Evolutionary conservation across 2,329 filamentous ascomycete genomes (phyloP).

Genomic region (Karstenula rhodostoma): DNA sequence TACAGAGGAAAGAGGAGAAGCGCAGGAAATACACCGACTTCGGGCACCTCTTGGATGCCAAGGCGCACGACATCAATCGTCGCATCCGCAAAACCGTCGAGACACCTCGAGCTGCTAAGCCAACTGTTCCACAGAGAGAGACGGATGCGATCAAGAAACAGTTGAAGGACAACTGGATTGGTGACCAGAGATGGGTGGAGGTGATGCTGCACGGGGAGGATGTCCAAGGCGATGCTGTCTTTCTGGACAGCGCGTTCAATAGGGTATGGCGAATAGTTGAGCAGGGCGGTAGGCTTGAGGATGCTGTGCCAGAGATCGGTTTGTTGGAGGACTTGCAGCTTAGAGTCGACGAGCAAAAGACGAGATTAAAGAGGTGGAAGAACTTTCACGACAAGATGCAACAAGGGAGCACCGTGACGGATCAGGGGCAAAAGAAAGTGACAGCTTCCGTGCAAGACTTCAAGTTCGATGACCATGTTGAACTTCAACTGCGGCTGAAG

Average conservation of each 20-base stretch:
- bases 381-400: constrained; percentile 63
- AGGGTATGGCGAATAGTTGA: constrained; percentile 75
- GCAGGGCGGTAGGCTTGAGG: constrained; percentile 63
- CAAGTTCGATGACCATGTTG: constrained; percentile 44
- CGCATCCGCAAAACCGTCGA: constrained; percentile 57
- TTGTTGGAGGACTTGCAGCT: constrained; percentile 75
- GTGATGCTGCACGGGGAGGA: constrained; percentile 73
- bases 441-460: constrained; percentile 25
- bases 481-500: constrained; percentile 37
- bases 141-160: constrained; percentile 61
- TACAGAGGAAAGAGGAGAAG: constrained; percentile 68
- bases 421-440: constrained; percentile 13
- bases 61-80: constrained; percentile 65
- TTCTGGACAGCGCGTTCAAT: constrained; percentile 74
- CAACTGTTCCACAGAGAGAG: constrained; percentile 43
- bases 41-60: constrained; percentile 68
- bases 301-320: constrained; percentile 61
- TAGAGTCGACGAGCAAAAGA: constrained; percentile 71
- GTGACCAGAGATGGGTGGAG: constrained; percentile 77
- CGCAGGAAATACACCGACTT: constrained; percentile 70
- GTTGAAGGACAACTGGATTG: constrained; percentile 79
- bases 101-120: constrained; percentile 32
- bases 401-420: constrained; percentile 18
- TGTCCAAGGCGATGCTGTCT: constrained; percentile 63
- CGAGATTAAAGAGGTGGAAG: constrained; percentile 76